These are phyloP conservation scores for Penicillium bovifimosum DNA, from an alignment of 495 filamentous ascomycete species.

Conservation along the genomic window DNA sequence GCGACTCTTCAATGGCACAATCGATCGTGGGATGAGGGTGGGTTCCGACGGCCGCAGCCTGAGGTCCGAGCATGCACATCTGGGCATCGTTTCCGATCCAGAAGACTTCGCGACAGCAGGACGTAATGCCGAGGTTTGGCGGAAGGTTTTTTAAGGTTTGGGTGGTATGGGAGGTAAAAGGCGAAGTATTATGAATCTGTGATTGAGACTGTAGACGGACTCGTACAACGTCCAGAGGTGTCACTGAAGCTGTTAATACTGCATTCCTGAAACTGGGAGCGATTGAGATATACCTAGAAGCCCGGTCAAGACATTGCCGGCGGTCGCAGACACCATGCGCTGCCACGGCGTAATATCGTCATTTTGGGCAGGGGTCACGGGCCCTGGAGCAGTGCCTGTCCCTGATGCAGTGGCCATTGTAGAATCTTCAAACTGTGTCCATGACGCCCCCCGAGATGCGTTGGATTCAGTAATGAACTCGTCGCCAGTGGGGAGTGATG, in stretches of 20 bases:
- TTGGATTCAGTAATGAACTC: constrained; percentile 13
- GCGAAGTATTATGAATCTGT: constrained; percentile 32
- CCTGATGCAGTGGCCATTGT: constrained; percentile 34
- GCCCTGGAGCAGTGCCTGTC: constrained; percentile 20
- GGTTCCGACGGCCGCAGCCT: constrained; percentile 31
- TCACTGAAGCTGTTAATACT: constrained; percentile 55
- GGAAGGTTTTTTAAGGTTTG: constrained; percentile 59
- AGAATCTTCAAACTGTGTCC: constrained; percentile 30
- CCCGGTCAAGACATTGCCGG: constrained; percentile 83
- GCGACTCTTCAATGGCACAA: constrained; percentile 82
- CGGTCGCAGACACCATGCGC: constrained; percentile 91
- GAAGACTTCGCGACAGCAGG: constrained; percentile 96
- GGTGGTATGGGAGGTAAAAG: constrained; percentile 43
- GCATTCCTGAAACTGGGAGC: not conserved
- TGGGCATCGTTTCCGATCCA: constrained; percentile 84
- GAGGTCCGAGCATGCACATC: constrained; percentile 63
- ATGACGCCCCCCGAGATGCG: constrained; percentile 28
- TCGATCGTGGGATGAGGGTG: constrained; percentile 43
- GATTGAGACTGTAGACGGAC: constrained; percentile 89
- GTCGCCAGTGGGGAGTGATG: constrained; percentile 10
- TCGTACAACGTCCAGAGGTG: constrained; percentile 93
- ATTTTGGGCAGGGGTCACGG: constrained; percentile 8
- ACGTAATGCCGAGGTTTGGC: constrained; percentile 81
- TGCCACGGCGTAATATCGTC: constrained; percentile 69
- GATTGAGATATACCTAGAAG: constrained; percentile 62